These are phyloP conservation scores for Pythium rishiriense DNA, from an alignment of 352 stramenopile genomes.

Conservation along the genomic window DNA sequence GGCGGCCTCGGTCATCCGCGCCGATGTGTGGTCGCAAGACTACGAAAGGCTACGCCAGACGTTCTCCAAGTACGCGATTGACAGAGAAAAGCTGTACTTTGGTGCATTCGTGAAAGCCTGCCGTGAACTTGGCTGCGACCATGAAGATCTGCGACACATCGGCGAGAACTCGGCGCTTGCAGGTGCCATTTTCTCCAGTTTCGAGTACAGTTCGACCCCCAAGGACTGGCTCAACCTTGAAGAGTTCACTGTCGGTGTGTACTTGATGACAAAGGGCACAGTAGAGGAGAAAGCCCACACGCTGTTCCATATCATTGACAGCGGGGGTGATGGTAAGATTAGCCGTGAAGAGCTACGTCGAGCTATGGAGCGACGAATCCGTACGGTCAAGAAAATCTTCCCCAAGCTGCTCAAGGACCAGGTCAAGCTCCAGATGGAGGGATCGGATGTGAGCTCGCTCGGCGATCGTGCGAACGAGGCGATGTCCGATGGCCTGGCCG, in stretches of 20 bases:
- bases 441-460: slow-evolving; percentile 40
- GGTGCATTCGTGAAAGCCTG: slow-evolving; percentile 65
- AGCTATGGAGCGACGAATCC: slow-evolving; percentile 71
- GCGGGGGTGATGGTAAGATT: slow-evolving; percentile 64
- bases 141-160: slow-evolving; percentile 63
- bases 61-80: slow-evolving; percentile 53
- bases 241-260: slow-evolving; percentile 80
- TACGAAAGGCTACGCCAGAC: slow-evolving; percentile 52
- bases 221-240: slow-evolving; percentile 76
- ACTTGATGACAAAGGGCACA: slow-evolving; percentile 80
- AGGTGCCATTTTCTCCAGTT: slow-evolving; percentile 74
- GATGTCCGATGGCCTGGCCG: slow-evolving; percentile 49
- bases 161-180: slow-evolving; percentile 62
- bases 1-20: slow-evolving; percentile 38
- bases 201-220: slow-evolving; percentile 46
- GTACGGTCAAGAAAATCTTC: slow-evolving; percentile 73
- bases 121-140: slow-evolving; percentile 52
- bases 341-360: slow-evolving; percentile 71
- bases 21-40: slow-evolving; percentile 51
- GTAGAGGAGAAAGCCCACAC: slow-evolving; percentile 79
- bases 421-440: slow-evolving; percentile 60
- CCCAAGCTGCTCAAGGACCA: slow-evolving; percentile 74
- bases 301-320: slow-evolving; percentile 77
- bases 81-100: slow-evolving; percentile 60
- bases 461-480: slow-evolving; percentile 46